phyloP scores from a whole-genome alignment of 1,284 basidiomycete species.

The Albatrellus sp. region DNA sequence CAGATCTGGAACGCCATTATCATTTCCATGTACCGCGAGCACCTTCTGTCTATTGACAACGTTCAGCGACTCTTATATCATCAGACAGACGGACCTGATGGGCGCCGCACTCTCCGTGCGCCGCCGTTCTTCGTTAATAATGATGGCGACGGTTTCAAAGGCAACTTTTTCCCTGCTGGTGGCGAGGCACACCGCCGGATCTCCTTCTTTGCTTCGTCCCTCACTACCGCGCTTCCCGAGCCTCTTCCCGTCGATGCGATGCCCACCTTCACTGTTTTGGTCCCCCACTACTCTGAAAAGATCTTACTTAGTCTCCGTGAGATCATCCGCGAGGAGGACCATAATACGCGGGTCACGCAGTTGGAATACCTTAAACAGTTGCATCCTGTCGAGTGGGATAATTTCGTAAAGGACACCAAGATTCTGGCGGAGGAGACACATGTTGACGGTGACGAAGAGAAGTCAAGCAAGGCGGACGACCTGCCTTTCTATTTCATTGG shows the following conservation, averaged over 20 bases:
- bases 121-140: slow-evolving; percentile 95
- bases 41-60: slow-evolving; percentile 89
- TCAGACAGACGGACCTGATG: slow-evolving; percentile 79
- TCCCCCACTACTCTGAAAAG: slow-evolving; percentile 96
- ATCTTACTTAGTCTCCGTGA: slow-evolving; percentile 88
- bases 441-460: slow-evolving; percentile 63
- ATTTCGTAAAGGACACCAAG: slow-evolving; percentile 99
- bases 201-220: slow-evolving; percentile 92
- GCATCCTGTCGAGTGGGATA: slow-evolving; percentile 99
- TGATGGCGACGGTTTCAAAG: slow-evolving; percentile 56
- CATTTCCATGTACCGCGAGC: slow-evolving; percentile 97
- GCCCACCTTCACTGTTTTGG: slow-evolving; percentile 95
- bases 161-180: slow-evolving; percentile 86
- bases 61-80: slow-evolving; percentile 92
- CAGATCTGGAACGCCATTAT: slow-evolving; percentile 98
- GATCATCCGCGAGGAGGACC: slow-evolving; percentile 94
- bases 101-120: slow-evolving; percentile 80
- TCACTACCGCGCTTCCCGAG: slow-evolving; percentile 88
- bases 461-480: slow-evolving; percentile 71
- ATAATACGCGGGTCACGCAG: slow-evolving; percentile 88
- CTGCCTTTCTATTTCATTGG: slow-evolving; percentile 99
- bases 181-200: slow-evolving; percentile 93
- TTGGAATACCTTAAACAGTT: slow-evolving; percentile 97
- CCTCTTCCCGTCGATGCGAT: slow-evolving; percentile 90
- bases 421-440: slow-evolving; percentile 90